These are phyloP conservation scores for Russula dissimulans DNA, from an alignment of 768 basidiomycete genomes.

Conservation along the genomic window DNA sequence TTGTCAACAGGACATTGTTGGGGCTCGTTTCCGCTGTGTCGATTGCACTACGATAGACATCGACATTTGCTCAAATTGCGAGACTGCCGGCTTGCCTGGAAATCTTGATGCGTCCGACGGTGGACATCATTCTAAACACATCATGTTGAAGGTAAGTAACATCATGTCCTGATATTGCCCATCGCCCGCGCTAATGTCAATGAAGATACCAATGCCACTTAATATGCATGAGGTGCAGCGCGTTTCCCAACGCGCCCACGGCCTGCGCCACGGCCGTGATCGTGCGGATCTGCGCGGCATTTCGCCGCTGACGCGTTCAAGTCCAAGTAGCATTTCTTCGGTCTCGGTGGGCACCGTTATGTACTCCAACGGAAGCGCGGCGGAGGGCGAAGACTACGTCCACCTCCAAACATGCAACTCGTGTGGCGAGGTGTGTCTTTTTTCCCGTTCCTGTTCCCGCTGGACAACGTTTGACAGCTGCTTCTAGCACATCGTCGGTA, in stretches of 20 bases:
- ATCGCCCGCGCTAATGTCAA: background rate
- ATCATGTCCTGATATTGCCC: background rate
- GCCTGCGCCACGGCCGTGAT: constrained; percentile 10
- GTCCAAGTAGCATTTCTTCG: constrained; percentile 17
- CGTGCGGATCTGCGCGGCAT: background rate
- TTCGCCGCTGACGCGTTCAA: constrained; percentile 11
- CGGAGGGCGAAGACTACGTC: background rate
- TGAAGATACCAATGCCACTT: constrained; percentile 79
- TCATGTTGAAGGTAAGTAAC: constrained; percentile 76
- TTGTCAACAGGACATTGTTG: constrained; percentile 83
- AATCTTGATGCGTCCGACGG: constrained; percentile 69
- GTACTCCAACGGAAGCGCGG: background rate
- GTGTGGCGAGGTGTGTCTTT: constrained; percentile 8
- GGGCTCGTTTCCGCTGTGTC: constrained; percentile 88
- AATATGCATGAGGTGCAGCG: constrained; percentile 63
- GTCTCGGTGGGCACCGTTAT: constrained; percentile 5
- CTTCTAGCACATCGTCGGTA: constrained; percentile 59
- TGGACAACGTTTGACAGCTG: background rate
- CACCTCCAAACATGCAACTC: constrained; percentile 17
- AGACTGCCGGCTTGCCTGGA: constrained; percentile 77
- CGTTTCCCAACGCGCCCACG: constrained; percentile 23
- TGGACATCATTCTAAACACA: constrained; percentile 78
- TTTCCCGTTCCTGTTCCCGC: background rate
- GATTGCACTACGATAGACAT: constrained; percentile 46
- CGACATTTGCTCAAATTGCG: constrained; percentile 83